Evolutionary conservation across 495 filamentous ascomycete genomes (phyloP).

Genomic region (Penicillium subrubescens): DNA sequence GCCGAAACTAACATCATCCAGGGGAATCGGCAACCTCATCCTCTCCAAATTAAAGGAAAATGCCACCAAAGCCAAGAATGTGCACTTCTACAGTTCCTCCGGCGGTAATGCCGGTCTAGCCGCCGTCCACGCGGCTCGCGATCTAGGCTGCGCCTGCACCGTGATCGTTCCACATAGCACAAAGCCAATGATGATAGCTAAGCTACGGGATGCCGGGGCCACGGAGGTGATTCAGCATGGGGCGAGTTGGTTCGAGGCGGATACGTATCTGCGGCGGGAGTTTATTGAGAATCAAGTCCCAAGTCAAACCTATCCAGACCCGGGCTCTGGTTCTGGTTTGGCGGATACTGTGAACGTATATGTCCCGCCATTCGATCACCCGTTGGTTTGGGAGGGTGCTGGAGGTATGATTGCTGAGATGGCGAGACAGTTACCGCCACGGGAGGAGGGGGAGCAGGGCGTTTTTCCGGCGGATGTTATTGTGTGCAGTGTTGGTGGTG

Average conservation of each 20-base stretch:
- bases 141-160: slow-evolving; percentile 64
- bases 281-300: slow-evolving; percentile 48
- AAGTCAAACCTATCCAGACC: slow-evolving; percentile 2
- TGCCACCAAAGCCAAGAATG: slow-evolving; percentile 30
- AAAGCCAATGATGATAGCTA: slow-evolving; percentile 66
- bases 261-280: slow-evolving; percentile 62
- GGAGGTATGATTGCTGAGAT: slow-evolving; percentile 74
- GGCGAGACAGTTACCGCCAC: slow-evolving; percentile 49
- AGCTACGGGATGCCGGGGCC: slow-evolving; percentile 67
- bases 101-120: slow-evolving; percentile 93
- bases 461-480: slow-evolving; percentile 59
- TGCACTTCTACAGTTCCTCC: slow-evolving; percentile 83
- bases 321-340: too few species aligned
- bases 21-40: slow-evolving; percentile 79
- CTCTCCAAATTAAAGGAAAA: slow-evolving; percentile 48
- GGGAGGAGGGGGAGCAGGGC: slow-evolving; percentile 15
- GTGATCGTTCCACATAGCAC: slow-evolving; percentile 77
- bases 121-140: slow-evolving; percentile 71
- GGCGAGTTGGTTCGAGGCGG: slow-evolving; percentile 76
- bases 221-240: slow-evolving; percentile 70
- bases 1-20: slow-evolving; percentile 17
- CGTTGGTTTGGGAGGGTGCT: slow-evolving; percentile 75
- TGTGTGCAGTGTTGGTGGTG: slow-evolving; percentile 83
- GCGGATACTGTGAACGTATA: slow-evolving; percentile 63
- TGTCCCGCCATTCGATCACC: slow-evolving; percentile 76